phyloP scores from a whole-genome alignment of 345 rosid species.

The Gossypium sturtianum region DNA sequence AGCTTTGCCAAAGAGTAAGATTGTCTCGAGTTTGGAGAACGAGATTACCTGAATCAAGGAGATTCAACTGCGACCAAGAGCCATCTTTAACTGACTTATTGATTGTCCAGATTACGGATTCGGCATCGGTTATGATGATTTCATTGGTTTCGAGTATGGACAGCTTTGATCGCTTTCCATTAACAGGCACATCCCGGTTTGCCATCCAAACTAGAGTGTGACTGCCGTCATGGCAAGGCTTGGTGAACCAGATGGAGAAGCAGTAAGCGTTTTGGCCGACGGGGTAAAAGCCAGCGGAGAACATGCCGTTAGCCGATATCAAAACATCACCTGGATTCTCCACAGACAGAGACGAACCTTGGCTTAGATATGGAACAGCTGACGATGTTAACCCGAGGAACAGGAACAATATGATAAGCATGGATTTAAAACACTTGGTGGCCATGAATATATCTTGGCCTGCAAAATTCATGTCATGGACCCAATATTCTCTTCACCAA shows the following conservation, averaged over 20 bases:
- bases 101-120: not conserved
- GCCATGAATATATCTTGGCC: not conserved
- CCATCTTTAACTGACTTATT: not conserved
- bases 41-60: conserved; percentile 32
- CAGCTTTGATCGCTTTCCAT: conserved; percentile 26
- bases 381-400: not conserved
- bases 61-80: conserved; percentile 4
- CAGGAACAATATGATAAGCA: not conserved
- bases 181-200: conserved; percentile 26
- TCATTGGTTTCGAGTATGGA: conserved; percentile 7
- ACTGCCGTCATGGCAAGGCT: not conserved
- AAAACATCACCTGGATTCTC: conserved; percentile 16
- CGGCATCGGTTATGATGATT: conserved; percentile 17
- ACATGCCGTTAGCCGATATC: conserved; percentile 12
- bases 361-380: not conserved
- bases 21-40: conserved; percentile 1
- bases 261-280: conserved; percentile 30
- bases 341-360: conserved; percentile 30
- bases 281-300: conserved; percentile 26
- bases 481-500: not conserved
- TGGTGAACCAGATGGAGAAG: conserved; percentile 24
- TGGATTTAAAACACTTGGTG: not conserved
- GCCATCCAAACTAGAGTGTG: conserved; percentile 32
- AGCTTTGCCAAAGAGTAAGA: conserved; percentile 28
- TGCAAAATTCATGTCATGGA: not conserved